Evolutionary conservation across 768 basidiomycete genomes (phyloP).

Genomic region (Pluteus cervinus): DNA sequence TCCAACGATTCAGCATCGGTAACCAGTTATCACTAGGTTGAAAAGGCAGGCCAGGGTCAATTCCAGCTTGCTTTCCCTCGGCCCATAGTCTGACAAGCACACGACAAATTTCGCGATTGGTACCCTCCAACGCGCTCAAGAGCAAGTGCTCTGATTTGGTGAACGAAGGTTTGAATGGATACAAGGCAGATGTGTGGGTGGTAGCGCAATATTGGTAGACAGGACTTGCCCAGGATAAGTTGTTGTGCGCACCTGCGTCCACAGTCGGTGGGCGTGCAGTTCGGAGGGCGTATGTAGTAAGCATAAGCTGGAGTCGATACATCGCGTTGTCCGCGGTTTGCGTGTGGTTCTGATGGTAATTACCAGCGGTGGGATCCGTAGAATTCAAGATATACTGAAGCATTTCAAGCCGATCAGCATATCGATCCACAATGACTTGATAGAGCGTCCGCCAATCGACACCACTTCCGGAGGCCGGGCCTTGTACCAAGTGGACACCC

Average conservation of each 20-base stretch:
- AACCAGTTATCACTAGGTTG: no score
- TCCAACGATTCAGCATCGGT: slow-evolving; percentile 25
- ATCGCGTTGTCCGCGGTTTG: slow-evolving; percentile 17
- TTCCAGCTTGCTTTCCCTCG: slow-evolving; percentile 24
- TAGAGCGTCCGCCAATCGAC: slow-evolving; percentile 37
- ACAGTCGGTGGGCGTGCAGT: slow-evolving; percentile 9
- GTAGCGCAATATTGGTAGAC: slow-evolving; percentile 26
- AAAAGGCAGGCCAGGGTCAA: slow-evolving; percentile 10
- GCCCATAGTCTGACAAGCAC: slow-evolving; percentile 43
- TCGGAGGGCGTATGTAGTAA: slow-evolving; percentile 24
- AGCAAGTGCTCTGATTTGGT: slow-evolving; percentile 25
- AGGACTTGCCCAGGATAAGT: slow-evolving; percentile 27
- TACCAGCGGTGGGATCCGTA: slow-evolving; percentile 8
- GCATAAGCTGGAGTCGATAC: slow-evolving; percentile 22
- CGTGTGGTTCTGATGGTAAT: slow-evolving; percentile 2
- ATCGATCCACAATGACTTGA: slow-evolving; percentile 33
- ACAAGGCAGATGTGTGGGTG: slow-evolving; percentile 23
- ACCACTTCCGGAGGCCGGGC: slow-evolving; percentile 19
- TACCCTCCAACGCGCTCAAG: slow-evolving; percentile 23
- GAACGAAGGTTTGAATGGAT: slow-evolving; percentile 9
- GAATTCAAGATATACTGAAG: slow-evolving; percentile 28
- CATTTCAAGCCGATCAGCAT: slow-evolving; percentile 34
- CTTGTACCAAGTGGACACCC: no score
- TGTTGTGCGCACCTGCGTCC: not conserved
- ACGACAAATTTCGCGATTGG: slow-evolving; percentile 39